These are phyloP conservation scores for Penicillium mononematosum DNA, from an alignment of 495 filamentous ascomycete species.

Conservation along the genomic window DNA sequence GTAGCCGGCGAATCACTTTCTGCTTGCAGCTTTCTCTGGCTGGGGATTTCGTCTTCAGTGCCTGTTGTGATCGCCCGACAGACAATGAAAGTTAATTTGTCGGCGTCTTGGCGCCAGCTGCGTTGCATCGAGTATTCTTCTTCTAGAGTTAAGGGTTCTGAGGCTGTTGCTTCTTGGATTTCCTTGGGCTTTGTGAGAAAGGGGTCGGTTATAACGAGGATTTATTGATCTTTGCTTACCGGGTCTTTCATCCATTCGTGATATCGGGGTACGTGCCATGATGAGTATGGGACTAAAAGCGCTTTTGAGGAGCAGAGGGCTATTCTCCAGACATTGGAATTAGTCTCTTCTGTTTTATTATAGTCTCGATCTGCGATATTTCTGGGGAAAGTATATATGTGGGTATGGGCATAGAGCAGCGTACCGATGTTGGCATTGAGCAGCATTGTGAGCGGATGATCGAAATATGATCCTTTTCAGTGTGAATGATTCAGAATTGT, in stretches of 20 bases:
- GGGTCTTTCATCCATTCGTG: constrained; percentile 90
- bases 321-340: constrained; percentile 27
- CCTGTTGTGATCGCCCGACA: constrained; percentile 28
- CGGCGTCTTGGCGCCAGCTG: constrained; percentile 72
- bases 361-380: background rate
- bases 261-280: constrained; percentile 76
- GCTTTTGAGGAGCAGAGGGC: constrained; percentile 64
- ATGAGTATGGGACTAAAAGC: constrained; percentile 80
- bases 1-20: constrained; percentile 49
- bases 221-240: constrained; percentile 40
- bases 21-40: constrained; percentile 25
- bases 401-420: constrained; percentile 1
- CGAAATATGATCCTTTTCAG: background rate
- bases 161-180: constrained; percentile 80
- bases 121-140: constrained; percentile 85
- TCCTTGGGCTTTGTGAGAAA: constrained; percentile 44
- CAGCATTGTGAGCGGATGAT: constrained; percentile 28
- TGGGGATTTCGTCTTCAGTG: background rate
- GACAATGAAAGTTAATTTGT: constrained; percentile 50
- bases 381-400: constrained; percentile 9
- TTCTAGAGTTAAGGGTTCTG: constrained; percentile 70
- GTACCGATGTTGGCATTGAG: constrained; percentile 45
- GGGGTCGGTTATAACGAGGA: background rate
- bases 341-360: background rate
- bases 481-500: background rate